These are phyloP conservation scores for Fraxinus sp. DNA, from an alignment of 305 asterid genomes.

Conservation along the genomic window DNA sequence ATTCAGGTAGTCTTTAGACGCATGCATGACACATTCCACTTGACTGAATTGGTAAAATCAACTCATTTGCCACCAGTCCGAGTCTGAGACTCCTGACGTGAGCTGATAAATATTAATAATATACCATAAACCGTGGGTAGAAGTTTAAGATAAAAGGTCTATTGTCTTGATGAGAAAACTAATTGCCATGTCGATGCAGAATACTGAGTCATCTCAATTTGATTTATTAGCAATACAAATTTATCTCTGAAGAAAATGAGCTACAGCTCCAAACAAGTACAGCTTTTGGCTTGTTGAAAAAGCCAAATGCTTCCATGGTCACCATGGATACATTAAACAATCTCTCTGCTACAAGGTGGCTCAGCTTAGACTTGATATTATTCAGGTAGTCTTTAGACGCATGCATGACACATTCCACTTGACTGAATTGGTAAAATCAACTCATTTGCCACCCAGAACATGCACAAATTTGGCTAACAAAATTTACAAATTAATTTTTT, in stretches of 20 bases:
- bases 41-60: not conserved
- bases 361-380: conserved; percentile 3
- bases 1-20: conserved; percentile 7
- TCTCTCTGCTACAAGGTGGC: not conserved
- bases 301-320: conserved; percentile 1
- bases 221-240: not conserved
- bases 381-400: conserved; percentile 2
- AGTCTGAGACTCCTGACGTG: too few species aligned
- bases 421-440: not conserved
- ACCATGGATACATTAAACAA: conserved; percentile 4
- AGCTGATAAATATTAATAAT: not conserved
- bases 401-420: conserved; percentile 1
- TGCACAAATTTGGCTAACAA: conserved; percentile 8
- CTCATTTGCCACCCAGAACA: conserved; percentile 2
- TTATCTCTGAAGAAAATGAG: conserved; percentile 1
- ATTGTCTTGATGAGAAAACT: conserved; percentile 4
- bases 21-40: not conserved
- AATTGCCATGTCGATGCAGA: not conserved
- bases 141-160: not conserved
- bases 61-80: too few species aligned
- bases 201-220: not conserved
- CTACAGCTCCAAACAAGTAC: not conserved
- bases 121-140: not conserved
- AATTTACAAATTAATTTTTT: not conserved
- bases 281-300: conserved; percentile 1